Conservation (phyloP, 1,139 yeast species). For the Nakaseomyces nivariensis region DNA sequence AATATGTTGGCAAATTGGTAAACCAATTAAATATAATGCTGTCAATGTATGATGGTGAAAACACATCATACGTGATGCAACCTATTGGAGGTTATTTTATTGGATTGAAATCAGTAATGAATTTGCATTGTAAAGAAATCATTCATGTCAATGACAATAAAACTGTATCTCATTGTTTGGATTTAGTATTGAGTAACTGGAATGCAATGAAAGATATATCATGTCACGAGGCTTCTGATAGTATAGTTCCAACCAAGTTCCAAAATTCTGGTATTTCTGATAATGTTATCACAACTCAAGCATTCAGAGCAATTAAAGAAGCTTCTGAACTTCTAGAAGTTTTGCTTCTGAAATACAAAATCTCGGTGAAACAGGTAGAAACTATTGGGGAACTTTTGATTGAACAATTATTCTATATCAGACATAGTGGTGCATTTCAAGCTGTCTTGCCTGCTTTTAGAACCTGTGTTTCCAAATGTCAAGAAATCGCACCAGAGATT, state of each 20-base stretch:
- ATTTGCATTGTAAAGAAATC: constrained; percentile 23
- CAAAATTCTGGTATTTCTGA: constrained; percentile 37
- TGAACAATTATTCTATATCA: constrained; percentile 59
- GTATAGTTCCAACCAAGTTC: constrained; percentile 41
- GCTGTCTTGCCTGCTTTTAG: constrained; percentile 75
- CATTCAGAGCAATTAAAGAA: constrained; percentile 84
- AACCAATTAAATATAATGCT: constrained; percentile 30
- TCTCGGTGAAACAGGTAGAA: constrained; percentile 23
- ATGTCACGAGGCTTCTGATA: constrained; percentile 61
- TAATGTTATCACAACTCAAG: constrained; percentile 53
- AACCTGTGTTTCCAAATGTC: constrained; percentile 48
- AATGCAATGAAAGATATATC: constrained; percentile 42
- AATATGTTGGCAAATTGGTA: constrained; percentile 28
- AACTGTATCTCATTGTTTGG: constrained; percentile 16
- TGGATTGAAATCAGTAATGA: constrained; percentile 43
- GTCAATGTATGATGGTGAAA: constrained; percentile 31
- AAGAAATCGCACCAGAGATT: constrained; percentile 28
- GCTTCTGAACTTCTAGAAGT: constrained; percentile 46
- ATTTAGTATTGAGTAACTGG: constrained; percentile 41
- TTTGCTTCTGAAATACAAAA: constrained; percentile 28
- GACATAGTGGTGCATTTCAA: constrained; percentile 88
- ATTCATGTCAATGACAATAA: constrained; percentile 7
- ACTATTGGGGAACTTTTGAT: constrained; percentile 47
- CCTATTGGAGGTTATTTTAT: constrained; percentile 62
- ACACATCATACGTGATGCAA: constrained; percentile 14